These are phyloP conservation scores for Cantharellus cinnabarinus DNA, from an alignment of 768 basidiomycete genomes.

Conservation along the genomic window DNA sequence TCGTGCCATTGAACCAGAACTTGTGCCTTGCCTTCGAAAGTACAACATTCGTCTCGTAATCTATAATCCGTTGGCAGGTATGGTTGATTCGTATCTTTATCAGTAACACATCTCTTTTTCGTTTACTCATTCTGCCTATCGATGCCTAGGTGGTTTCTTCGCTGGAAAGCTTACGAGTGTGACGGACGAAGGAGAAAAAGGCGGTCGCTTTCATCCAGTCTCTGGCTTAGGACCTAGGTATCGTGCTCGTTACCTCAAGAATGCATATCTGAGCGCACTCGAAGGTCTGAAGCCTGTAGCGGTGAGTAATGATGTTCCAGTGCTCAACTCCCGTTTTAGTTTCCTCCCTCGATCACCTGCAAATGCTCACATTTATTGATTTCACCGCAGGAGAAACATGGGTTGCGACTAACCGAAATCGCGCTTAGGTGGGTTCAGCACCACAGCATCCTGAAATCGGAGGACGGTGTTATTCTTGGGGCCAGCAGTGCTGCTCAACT, in stretches of 20 bases:
- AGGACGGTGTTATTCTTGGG: conserved; percentile 7
- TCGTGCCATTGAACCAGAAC: conserved; percentile 8
- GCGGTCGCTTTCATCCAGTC: conserved; percentile 22
- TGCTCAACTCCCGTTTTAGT: background rate
- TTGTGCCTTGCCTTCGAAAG: conserved; percentile 9
- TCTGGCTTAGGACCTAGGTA: conserved; percentile 22
- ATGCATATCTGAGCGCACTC: conserved; percentile 26
- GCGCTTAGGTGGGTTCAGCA: conserved; percentile 44
- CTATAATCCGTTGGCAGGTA: conserved; percentile 10
- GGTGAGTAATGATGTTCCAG: conserved; percentile 14
- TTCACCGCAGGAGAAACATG: conserved; percentile 21
- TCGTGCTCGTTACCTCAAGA: conserved; percentile 24
- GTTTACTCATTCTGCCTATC: background rate
- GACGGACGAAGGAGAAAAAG: conserved; percentile 17
- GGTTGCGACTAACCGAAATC: conserved; percentile 30
- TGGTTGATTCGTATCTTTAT: background rate
- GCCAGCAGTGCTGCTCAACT: conserved; percentile 6
- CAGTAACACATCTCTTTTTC: background rate
- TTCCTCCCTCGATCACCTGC: background rate
- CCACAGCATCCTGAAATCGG: conserved; percentile 24
- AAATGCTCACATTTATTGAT: background rate
- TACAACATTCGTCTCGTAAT: conserved; percentile 8
- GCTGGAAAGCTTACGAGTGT: conserved; percentile 29
- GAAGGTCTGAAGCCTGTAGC: conserved; percentile 22
- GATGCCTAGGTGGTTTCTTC: conserved; percentile 28